phyloP scores from a whole-genome alignment of 1,284 basidiomycete genomes.

The Ceratobasidium sp. region DNA sequence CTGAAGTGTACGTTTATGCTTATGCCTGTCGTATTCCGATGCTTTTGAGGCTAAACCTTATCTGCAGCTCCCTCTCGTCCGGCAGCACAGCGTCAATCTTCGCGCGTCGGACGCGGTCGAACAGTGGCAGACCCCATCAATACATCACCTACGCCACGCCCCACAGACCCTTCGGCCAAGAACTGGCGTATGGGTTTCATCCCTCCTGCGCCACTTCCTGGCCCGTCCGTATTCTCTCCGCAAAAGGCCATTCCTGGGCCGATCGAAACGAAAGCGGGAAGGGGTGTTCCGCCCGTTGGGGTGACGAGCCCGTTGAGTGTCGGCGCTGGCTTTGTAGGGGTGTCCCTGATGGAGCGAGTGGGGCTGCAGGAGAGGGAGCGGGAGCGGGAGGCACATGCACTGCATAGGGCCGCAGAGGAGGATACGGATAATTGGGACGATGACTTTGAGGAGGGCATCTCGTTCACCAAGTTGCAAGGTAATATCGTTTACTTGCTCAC shows the following conservation, averaged over 20 bases:
- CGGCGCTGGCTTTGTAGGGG: conserved; percentile 12
- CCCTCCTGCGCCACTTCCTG: conserved; percentile 31
- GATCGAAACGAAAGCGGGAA: conserved; percentile 33
- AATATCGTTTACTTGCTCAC: conserved; percentile 43
- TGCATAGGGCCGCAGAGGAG: conserved; percentile 68
- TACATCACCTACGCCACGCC: conserved; percentile 46
- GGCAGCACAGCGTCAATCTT: conserved; percentile 25
- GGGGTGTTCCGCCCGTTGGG: conserved; percentile 16
- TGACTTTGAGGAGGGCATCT: conserved; percentile 95
- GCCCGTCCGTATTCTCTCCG: conserved; percentile 34
- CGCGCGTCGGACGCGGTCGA: conserved; percentile 22
- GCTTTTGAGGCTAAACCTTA: conserved; percentile 57
- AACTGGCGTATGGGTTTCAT: conserved; percentile 43
- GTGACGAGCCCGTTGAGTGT: conserved; percentile 39
- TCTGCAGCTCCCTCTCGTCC: conserved; percentile 47
- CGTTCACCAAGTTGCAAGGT: conserved; percentile 85
- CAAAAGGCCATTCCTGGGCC: conserved; percentile 5
- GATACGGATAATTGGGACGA: conserved; percentile 97
- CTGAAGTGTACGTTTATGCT: conserved; percentile 76
- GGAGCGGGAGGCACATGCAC: conserved; percentile 49
- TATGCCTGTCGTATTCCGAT: conserved; percentile 43
- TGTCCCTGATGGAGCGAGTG: conserved; percentile 40
- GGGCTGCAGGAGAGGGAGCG: conserved; percentile 50
- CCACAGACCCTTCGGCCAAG: conserved; percentile 39
- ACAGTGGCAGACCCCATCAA: conserved; percentile 44